A percentile compares a stretch with the other conserved stretches of the same genome.
phyloP scores from a whole-genome alignment of 768 basidiomycete genomes.

The Termitomyces sp. region DNA sequence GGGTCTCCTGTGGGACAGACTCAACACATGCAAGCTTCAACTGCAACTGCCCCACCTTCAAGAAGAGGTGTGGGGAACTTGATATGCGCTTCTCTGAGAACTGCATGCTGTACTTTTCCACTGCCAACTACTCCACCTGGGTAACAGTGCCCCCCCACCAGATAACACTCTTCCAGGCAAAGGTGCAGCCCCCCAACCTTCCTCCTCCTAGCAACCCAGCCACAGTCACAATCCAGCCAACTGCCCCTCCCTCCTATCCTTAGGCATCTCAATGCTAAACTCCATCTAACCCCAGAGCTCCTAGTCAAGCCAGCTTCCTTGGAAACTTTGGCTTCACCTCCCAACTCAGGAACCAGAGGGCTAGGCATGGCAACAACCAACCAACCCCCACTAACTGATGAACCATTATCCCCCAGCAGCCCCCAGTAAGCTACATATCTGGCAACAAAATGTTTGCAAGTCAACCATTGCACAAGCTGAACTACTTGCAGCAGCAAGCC shows the following conservation, averaged over 20 bases:
- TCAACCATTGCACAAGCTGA: conserved; percentile 18
- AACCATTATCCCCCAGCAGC: neutral
- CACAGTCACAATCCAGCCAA: too few species aligned
- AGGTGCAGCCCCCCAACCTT: too few species aligned
- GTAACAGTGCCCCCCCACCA: neutral
- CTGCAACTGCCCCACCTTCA: neutral
- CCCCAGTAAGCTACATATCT: neutral
- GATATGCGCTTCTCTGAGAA: neutral
- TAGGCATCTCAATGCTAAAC: too few species aligned
- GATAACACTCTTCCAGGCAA: neutral
- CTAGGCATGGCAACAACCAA: too few species aligned
- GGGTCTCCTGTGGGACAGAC: neutral
- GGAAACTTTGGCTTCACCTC: too few species aligned
- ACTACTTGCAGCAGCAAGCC: conserved; percentile 8
- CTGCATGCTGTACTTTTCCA: neutral
- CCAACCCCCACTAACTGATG: too few species aligned
- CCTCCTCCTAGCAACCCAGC: too few species aligned
- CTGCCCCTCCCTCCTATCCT: neutral
- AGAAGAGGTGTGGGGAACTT: neutral
- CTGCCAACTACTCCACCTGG: neutral
- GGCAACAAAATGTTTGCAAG: conserved; percentile 28
- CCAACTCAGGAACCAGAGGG: too few species aligned
- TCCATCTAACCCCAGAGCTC: too few species aligned
- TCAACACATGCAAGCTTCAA: neutral
- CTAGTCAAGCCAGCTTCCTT: too few species aligned